Conservation (phyloP, 1,139 yeast species). For the Debaryomyces psychrophilus region DNA sequence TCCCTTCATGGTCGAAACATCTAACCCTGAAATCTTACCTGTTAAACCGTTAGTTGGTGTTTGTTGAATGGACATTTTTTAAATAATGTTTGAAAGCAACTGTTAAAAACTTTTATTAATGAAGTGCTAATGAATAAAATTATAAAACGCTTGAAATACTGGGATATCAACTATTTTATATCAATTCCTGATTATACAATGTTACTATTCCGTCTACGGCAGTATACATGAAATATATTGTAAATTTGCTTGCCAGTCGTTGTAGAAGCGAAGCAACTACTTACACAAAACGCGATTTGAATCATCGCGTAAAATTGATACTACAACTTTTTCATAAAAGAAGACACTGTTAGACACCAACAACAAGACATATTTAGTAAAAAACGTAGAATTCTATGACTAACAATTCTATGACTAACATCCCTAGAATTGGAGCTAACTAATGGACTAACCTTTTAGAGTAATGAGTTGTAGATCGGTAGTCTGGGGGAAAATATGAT, state of each 20-base stretch:
- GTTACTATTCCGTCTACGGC: constrained; percentile 8
- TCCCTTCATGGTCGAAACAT: constrained; percentile 37
- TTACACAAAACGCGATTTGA: constrained; percentile 7
- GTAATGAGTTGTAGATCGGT: not conserved
- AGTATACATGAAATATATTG: not conserved
- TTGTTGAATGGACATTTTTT: constrained; percentile 44
- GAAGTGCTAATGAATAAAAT: constrained; percentile 5
- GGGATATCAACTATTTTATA: constrained; percentile 5
- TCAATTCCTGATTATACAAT: constrained; percentile 5
- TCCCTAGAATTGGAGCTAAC: not conserved
- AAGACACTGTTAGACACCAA: no score
- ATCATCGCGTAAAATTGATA: constrained; percentile 6
- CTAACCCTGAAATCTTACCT: constrained; percentile 48
- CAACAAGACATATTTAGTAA: not conserved
- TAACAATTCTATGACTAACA: no score
- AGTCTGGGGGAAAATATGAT: not conserved
- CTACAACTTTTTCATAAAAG: not conserved
- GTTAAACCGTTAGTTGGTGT: constrained; percentile 56
- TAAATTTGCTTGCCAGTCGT: constrained; percentile 4
- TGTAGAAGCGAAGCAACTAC: not conserved
- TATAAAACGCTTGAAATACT: not conserved
- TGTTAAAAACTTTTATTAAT: constrained; percentile 2
- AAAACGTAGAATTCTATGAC: not conserved
- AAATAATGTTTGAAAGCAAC: constrained; percentile 10
- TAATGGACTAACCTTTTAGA: not conserved